Evolutionary conservation across 768 basidiomycete species (phyloP), one percentile per base, ranked within the genome.

Genomic region (Tricholoma matsutake): DNA sequence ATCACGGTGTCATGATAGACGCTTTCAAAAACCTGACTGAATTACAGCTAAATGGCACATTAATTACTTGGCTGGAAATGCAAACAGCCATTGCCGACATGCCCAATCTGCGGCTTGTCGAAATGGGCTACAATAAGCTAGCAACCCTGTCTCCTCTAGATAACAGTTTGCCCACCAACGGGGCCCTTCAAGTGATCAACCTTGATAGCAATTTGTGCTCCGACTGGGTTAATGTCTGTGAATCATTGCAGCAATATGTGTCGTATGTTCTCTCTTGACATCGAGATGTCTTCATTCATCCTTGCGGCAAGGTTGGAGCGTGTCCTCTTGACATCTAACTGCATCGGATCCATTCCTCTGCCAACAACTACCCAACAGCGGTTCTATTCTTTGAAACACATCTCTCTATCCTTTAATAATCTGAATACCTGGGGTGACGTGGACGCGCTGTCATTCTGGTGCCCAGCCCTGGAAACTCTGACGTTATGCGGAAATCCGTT

Each of bases 71-170:
- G 92, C 68, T 72, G 54, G 87, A 91, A 64, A 84, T 91, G 71
- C 73, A 78, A 63, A 61, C 65, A n/a, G 71, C 86, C 53, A 79
- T 79, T 31, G 65, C 69, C 10, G 71, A 74, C 62, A 87, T 91
- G 84, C 83, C 85, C 3, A 73, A 68, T 35, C 74, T 91, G 39
- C 74, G 73, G 37, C 66, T 77, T 3, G 75, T 92, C 13, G 90
- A 94, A 74, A 70, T 90, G 64, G 92, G 90, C 10, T 84, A 88
- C 73, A 94, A 94, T 68, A 67, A 73, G 10, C 73, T 94, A 52
- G 65, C 68, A 20, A 69, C 62, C 22, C 72, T 85, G 47, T 65
- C 62, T 47, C 41, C 64, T 58, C 61, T 61, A 61, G 64, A 70
- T 65, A 57, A 53, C 58, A 61, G 57, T 62, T 63, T 65, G 57